These are phyloP conservation scores for Cephalotrichum gorgonifer DNA, from an alignment of 2,329 filamentous ascomycete genomes.

Conservation along the genomic window DNA sequence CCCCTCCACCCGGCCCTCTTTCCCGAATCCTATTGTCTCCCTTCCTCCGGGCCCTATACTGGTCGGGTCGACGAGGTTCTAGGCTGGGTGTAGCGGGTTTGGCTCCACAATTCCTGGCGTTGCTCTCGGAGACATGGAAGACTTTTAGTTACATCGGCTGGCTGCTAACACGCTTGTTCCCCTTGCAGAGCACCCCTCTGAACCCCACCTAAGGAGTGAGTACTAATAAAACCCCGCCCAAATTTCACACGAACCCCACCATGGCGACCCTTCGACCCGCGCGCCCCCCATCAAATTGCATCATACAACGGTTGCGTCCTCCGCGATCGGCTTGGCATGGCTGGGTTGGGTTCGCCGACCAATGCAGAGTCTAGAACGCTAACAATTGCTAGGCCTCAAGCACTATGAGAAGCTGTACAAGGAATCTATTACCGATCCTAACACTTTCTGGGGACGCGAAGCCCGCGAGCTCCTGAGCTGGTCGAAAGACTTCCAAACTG, in stretches of 20 bases:
- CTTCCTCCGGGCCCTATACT: neutral
- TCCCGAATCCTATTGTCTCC: neutral
- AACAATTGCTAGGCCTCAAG: conserved; percentile 39
- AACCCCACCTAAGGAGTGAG: conserved; percentile 57
- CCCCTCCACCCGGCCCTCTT: conserved; percentile 17
- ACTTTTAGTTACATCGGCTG: neutral
- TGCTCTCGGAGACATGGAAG: conserved; percentile 1
- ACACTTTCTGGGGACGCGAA: conserved; percentile 80
- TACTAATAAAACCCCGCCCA: conserved; percentile 12
- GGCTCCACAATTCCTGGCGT: neutral
- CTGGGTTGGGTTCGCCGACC: too few species aligned
- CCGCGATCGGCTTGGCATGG: neutral
- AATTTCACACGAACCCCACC: conserved; percentile 6
- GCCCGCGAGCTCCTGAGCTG: conserved; percentile 86
- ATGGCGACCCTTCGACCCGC: conserved; percentile 27
- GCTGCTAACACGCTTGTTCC: neutral
- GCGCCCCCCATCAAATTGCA: conserved; percentile 28
- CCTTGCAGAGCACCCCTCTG: conserved; percentile 53
- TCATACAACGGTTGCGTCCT: neutral
- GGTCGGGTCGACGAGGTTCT: neutral
- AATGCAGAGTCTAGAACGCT: neutral
- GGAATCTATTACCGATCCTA: conserved; percentile 81
- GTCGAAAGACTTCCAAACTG: conserved; percentile 86
- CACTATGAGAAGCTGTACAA: conserved; percentile 60
- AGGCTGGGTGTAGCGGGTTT: too few species aligned